Evolutionary conservation across 257 asterid species (phyloP), one percentile per base, ranked within the genome.

Genomic region (Ehretia macrophylla): DNA sequence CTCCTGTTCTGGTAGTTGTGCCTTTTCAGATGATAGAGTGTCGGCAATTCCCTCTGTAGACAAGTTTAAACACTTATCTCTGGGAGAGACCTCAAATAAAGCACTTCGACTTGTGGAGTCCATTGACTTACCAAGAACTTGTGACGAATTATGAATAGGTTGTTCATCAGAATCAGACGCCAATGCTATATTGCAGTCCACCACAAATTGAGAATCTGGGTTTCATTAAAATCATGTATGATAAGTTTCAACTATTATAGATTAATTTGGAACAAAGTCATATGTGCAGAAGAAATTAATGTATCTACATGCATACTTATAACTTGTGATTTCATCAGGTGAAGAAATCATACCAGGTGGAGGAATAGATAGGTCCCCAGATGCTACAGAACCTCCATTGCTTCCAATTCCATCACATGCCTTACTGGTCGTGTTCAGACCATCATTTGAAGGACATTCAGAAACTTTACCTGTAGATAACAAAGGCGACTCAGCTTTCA

Each of bases 151-250:
- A 59, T 1, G 35, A 61, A 47, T 60, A 51, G 47, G 58, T 20
- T 60, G 61, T 58, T 65, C 85, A 56, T 71, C 77, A 22, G 47
- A 70, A 63, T 53, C 78, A 40, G 55, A 60, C 49, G 63, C 79
- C 22, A 76, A 64, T 59, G 74, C 76, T 65, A n/a, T 62, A 66
- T 75, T 74, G 73, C 81, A 69, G 75, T 77, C 88, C 23, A 76
- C 27, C 62, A 17, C 57, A 55, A 74, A 73, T 62, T 20, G 64
- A 72, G 74, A 27, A 46, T 55, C 85, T 81, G 79, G 62, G 72
- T 40, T 63, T 54, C 72, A 50, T 17, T 64, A 64, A 23, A 54
- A 53, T 66, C 40, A 44, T 57, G 27, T 53, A 14, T 44, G 17
- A 37, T 48, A 22, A 12, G 51, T 11, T 22, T 65, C 8, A 39